Evolutionary conservation across 306 rosid species (phyloP), one percentile per base, ranked within the genome.

Genomic region (Citrullus amarus): DNA sequence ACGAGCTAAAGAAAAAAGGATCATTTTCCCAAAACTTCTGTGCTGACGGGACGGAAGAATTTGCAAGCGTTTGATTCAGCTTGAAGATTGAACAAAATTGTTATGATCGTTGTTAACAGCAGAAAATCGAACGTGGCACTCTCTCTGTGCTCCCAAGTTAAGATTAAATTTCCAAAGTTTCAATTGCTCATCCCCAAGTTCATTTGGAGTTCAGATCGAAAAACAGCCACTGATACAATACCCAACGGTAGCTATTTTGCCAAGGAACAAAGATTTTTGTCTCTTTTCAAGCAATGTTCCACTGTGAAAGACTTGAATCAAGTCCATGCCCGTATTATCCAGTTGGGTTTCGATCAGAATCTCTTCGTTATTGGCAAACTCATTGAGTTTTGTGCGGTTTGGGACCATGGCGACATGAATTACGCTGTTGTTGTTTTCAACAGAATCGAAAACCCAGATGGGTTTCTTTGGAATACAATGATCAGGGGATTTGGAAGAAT

Each of bases 391-490:
- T 90, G 90, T 57, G 82, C 90, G 2, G 82, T 78, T 12, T 89
- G 88, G 2, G 81, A 14, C 2, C 57, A 43, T 2, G 88, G 87
- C 30, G 88, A 87, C 20, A 85, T 88, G 86, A 85, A 85, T 51
- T 86, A 91, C 44, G 95, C 93, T 4, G 60, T 80, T 76, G 80
- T 85, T 6, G 86, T 88, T 17, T 91, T 93, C 60, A 17, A 84
- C 48, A 44, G 50, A 16, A 75, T 93, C 25, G 54, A 84, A 55
- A 87, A 83, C 79, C 90, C 97, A 6, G 93, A 93, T 62, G 85
- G 82, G 9, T 93, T 91, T 81, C 79, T 87, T 3, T 90, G 89
- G 88, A 91, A 93, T 66, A 84, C 97, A 59, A 90, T 90, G 88
- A 88, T 91, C 30, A 90, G 98, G 62, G 98, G 93, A 18, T 87